A percentile compares a stretch with the other conserved stretches of the same genome.
Conservation (phyloP, 179 eudicot genomes). For the Gypsophila paniculata region DNA sequence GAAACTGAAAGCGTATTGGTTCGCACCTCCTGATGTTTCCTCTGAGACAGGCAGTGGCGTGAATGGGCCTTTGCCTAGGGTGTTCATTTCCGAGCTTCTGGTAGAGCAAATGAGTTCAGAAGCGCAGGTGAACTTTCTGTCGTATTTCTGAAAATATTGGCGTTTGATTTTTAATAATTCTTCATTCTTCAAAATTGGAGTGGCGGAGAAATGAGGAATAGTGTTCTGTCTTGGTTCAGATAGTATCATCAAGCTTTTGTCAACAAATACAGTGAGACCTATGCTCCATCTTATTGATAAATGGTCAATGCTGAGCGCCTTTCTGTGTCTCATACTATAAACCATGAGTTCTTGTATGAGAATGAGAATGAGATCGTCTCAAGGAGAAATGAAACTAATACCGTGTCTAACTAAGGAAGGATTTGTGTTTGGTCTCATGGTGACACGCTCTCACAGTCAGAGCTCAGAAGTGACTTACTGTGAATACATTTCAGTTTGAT, state of each 20-base stretch:
- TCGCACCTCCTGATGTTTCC: conserved; percentile 60
- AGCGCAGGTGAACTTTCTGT: conserved; percentile 51
- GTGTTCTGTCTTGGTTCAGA: not conserved
- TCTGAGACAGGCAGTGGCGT: conserved; percentile 51
- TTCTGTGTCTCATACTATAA: not conserved
- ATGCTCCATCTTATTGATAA: not conserved
- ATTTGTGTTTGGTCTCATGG: too few relatives aligned
- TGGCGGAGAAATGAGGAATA: not conserved
- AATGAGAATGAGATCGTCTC: too few relatives aligned
- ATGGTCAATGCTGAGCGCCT: not conserved
- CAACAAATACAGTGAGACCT: not conserved
- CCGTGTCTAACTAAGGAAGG: too few relatives aligned
- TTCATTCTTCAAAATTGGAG: not conserved
- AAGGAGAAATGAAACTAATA: too few relatives aligned
- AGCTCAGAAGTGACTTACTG: not conserved
- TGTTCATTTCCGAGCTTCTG: conserved; percentile 91
- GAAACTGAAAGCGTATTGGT: conserved; percentile 93
- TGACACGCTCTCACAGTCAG: too few relatives aligned
- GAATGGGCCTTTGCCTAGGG: conserved; percentile 85
- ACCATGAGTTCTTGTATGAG: too few relatives aligned
- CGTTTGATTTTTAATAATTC: not conserved
- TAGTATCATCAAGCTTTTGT: not conserved
- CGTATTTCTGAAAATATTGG: not conserved
- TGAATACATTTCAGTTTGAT: not conserved
- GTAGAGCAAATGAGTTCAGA: conserved; percentile 86